Conservation (phyloP, 2,329 filamentous ascomycete genomes). For the Thyridium curvatum region DNA sequence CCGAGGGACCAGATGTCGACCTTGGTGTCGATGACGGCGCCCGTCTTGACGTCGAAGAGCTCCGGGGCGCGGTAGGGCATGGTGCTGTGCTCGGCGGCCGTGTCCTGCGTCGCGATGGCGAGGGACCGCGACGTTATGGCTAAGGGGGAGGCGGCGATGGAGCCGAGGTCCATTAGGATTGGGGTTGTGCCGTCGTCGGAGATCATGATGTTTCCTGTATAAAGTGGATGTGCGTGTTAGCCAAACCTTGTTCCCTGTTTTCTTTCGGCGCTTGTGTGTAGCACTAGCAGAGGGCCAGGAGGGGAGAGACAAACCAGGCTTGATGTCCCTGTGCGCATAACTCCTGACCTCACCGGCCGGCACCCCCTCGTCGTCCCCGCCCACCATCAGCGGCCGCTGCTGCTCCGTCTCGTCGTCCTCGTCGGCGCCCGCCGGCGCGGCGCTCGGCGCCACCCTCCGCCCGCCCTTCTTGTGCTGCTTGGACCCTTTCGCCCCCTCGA, state of each 20-base stretch:
- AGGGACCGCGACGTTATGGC: constrained; percentile 85
- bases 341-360: constrained; percentile 65
- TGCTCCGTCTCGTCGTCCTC: constrained; percentile 68
- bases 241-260: not conserved
- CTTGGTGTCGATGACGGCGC: constrained; percentile 86
- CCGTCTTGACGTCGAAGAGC: constrained; percentile 96
- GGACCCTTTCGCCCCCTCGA: constrained; percentile 23
- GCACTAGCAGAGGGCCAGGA: not conserved
- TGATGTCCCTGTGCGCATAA: constrained; percentile 95
- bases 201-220: constrained; percentile 95
- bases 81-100: constrained; percentile 90
- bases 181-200: constrained; percentile 81
- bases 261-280: not conserved
- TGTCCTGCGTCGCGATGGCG: constrained; percentile 88
- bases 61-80: constrained; percentile 98
- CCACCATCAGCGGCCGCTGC: constrained; percentile 76
- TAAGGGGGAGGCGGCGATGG: constrained; percentile 78
- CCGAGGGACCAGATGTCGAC: constrained; percentile 97
- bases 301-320: constrained; percentile 63
- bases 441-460: constrained; percentile 15
- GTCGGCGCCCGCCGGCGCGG: constrained; percentile 41
- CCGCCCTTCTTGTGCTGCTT: constrained; percentile 23
- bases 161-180: constrained; percentile 96
- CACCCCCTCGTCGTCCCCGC: constrained; percentile 65
- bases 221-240: no score